These are phyloP conservation scores for Orychophragmus violaceus DNA, from an alignment of 345 rosid species.

Conservation along the genomic window DNA sequence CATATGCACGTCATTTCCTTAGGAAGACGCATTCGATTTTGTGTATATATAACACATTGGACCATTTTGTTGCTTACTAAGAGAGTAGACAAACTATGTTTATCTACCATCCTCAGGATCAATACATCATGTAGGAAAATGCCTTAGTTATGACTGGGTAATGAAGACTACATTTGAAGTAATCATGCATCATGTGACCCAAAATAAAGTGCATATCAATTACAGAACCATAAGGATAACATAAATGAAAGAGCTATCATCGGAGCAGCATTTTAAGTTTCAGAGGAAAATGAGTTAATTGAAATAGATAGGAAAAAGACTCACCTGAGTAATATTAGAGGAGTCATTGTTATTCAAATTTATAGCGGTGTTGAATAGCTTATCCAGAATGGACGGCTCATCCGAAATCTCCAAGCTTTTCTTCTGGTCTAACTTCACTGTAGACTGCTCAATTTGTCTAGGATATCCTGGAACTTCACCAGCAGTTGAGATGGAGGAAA, in stretches of 20 bases:
- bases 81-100: background rate
- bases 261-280: background rate
- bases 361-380: slow-evolving; percentile 57
- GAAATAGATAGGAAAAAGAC: background rate
- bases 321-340: slow-evolving; percentile 46
- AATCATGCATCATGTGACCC: background rate
- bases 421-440: slow-evolving; percentile 26
- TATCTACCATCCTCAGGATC: background rate
- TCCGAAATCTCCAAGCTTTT: slow-evolving; percentile 37
- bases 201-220: background rate
- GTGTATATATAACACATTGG: background rate
- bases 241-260: background rate
- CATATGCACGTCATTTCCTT: background rate
- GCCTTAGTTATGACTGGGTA: background rate
- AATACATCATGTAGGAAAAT: background rate
- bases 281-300: background rate
- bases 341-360: slow-evolving; percentile 44
- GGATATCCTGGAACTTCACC: slow-evolving; percentile 31
- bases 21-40: background rate
- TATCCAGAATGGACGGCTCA: slow-evolving; percentile 70
- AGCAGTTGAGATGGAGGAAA: slow-evolving; percentile 39
- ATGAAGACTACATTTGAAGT: background rate
- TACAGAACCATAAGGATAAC: background rate
- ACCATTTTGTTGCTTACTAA: background rate
- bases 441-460: slow-evolving; percentile 41